A percentile compares a stretch with the other conserved stretches of the same genome.
These are phyloP conservation scores for Asparagopsis taxiformis DNA, from an alignment of 31 red algal genomes.

Conservation along the genomic window DNA sequence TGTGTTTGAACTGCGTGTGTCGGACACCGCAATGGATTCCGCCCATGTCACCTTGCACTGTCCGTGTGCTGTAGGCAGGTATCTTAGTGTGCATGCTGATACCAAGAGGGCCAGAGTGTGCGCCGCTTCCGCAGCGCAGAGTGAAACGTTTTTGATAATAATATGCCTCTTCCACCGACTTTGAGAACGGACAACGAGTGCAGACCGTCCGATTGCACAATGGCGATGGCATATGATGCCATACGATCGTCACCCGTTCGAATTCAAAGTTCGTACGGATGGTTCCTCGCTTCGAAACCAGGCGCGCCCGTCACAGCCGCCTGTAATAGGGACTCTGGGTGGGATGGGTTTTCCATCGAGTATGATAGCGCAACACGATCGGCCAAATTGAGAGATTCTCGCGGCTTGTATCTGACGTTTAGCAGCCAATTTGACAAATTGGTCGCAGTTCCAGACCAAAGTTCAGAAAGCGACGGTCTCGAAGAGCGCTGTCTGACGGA, in stretches of 20 bases:
- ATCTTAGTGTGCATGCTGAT: slow-evolving; percentile 17
- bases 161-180: slow-evolving; percentile 36
- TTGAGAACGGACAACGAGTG: background rate
- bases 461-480: background rate
- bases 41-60: slow-evolving; percentile 18
- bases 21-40: slow-evolving; percentile 2
- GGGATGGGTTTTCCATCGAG: slow-evolving; percentile 47
- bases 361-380: slow-evolving; percentile 47
- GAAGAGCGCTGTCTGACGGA: background rate
- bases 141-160: slow-evolving; percentile 46
- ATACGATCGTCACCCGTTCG: slow-evolving; percentile 9
- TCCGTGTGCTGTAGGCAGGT: slow-evolving; percentile 31
- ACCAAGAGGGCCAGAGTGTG: slow-evolving; percentile 33
- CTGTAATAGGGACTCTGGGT: slow-evolving; percentile 41
- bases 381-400: slow-evolving; percentile 28
- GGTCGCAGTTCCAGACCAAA: background rate
- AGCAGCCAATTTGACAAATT: slow-evolving; percentile 29
- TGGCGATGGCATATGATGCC: slow-evolving; percentile 18
- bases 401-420: slow-evolving; percentile 31
- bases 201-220: slow-evolving; percentile 19
- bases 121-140: background rate
- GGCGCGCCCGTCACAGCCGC: slow-evolving; percentile 1
- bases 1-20: slow-evolving; percentile 29
- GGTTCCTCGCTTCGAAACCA: slow-evolving; percentile 51
- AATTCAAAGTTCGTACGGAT: slow-evolving; percentile 22